Evolutionary conservation across 331 rosid genomes (phyloP).

Genomic region (Dryas integrifolia): DNA sequence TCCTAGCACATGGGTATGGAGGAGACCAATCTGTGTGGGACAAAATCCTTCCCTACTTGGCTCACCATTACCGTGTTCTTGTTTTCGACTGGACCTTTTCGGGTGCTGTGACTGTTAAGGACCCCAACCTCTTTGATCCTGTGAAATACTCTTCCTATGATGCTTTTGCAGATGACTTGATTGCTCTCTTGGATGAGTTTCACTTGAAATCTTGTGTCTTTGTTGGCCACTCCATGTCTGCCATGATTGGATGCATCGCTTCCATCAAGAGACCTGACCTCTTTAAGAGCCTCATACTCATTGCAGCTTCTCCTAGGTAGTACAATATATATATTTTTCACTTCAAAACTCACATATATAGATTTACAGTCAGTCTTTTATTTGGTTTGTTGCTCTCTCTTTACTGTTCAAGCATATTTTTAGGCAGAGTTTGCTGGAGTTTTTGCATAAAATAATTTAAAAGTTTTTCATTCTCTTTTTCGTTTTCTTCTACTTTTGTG

Average conservation of each 20-base stretch:
- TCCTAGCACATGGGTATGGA: slow-evolving; percentile 56
- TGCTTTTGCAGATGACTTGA: slow-evolving; percentile 60
- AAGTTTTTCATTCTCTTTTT: no score
- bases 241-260: slow-evolving; percentile 88
- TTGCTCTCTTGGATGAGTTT: slow-evolving; percentile 51
- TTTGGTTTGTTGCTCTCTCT: neutral
- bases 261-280: slow-evolving; percentile 66
- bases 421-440: no score
- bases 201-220: slow-evolving; percentile 44
- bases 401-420: neutral
- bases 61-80: slow-evolving; percentile 36
- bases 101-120: slow-evolving; percentile 42
- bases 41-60: slow-evolving; percentile 37
- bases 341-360: no score
- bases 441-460: no score
- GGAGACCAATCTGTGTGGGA: slow-evolving; percentile 59
- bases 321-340: slow-evolving; percentile 1
- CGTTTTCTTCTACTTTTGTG: no score
- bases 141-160: slow-evolving; percentile 49
- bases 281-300: slow-evolving; percentile 63
- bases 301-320: slow-evolving; percentile 92
- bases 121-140: slow-evolving; percentile 46
- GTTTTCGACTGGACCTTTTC: slow-evolving; percentile 85
- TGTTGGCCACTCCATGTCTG: slow-evolving; percentile 96
- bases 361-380: neutral